These are phyloP conservation scores for Drechslera avenae DNA, from an alignment of 2,329 filamentous ascomycete species.

Conservation along the genomic window DNA sequence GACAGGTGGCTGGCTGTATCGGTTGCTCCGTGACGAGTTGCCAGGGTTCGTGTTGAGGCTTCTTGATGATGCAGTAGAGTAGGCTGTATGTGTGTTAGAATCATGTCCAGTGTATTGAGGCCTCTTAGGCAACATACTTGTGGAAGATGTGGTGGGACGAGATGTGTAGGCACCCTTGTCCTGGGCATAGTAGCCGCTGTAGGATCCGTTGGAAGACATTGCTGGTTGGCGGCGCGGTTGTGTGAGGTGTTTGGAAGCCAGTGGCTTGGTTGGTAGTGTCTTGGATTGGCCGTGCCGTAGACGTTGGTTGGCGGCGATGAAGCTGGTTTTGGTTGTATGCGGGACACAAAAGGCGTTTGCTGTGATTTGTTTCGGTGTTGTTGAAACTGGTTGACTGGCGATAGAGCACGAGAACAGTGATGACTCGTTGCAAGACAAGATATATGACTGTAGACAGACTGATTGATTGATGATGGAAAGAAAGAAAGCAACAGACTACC, in stretches of 20 bases:
- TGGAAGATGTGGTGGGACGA: conserved; percentile 34
- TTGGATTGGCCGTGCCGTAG: not conserved
- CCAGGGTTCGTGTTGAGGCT: conserved; percentile 33
- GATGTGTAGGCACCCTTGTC: conserved; percentile 30
- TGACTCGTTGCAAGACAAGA: conserved; percentile 7
- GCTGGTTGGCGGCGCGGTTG: conserved; percentile 21
- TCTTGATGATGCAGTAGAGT: conserved; percentile 26
- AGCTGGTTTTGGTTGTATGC: conserved; percentile 16
- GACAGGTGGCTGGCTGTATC: conserved; percentile 38
- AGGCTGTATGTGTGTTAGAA: conserved; percentile 19
- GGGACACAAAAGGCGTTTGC: conserved; percentile 9
- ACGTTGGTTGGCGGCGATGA: conserved; percentile 9
- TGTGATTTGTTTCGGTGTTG: not conserved
- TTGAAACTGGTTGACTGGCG: conserved; percentile 22
- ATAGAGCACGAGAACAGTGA: conserved; percentile 13
- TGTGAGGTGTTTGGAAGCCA: conserved; percentile 2
- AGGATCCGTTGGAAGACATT: conserved; percentile 36
- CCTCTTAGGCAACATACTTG: conserved; percentile 30
- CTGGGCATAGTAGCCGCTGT: conserved; percentile 30
- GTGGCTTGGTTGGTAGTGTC: conserved; percentile 15
- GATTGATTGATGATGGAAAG: conserved; percentile 7
- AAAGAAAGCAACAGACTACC: conserved; percentile 17
- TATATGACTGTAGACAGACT: conserved; percentile 1
- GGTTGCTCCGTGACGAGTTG: conserved; percentile 28
- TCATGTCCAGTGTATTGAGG: not conserved